Evolutionary conservation across 73 alveolate genomes (phyloP).

Genomic region (Paramecium bursaria): DNA sequence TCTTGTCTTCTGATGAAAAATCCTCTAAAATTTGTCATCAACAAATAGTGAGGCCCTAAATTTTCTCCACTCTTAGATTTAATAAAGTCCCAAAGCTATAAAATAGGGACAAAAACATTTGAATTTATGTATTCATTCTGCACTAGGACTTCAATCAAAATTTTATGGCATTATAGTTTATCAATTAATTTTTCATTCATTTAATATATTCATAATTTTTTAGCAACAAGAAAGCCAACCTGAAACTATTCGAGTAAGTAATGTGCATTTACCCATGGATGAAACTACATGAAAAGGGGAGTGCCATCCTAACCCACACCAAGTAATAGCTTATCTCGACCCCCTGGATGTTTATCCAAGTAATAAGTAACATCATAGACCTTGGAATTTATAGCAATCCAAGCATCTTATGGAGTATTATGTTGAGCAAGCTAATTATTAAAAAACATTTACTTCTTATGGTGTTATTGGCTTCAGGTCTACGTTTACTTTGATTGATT

Average conservation of each 20-base stretch:
- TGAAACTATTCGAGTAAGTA: slow-evolving; percentile 80
- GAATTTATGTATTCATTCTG: no score
- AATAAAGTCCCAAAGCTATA: no score
- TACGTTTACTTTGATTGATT: neutral
- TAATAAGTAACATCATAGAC: slow-evolving; percentile 92
- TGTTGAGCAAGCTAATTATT: slow-evolving; percentile 86
- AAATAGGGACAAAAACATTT: no score
- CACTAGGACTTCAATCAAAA: no score
- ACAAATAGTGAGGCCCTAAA: no score
- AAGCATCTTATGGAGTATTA: slow-evolving; percentile 79
- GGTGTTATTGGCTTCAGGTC: neutral
- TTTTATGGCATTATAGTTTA: no score
- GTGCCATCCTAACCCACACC: slow-evolving; percentile 96
- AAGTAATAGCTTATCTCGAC: slow-evolving; percentile 83
- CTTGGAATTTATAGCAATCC: slow-evolving; percentile 87
- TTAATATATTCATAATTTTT: no score
- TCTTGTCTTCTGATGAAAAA: no score
- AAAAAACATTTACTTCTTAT: slow-evolving; percentile 14
- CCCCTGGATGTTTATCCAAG: slow-evolving; percentile 94
- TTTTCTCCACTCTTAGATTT: no score
- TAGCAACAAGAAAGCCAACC: slow-evolving; percentile 77
- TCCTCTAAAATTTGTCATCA: no score
- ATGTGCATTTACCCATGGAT: slow-evolving; percentile 92
- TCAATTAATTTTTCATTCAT: no score
- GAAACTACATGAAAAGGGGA: slow-evolving; percentile 82